phyloP scores from a whole-genome alignment of 345 rosid genomes.

The Passiflora organensis region DNA sequence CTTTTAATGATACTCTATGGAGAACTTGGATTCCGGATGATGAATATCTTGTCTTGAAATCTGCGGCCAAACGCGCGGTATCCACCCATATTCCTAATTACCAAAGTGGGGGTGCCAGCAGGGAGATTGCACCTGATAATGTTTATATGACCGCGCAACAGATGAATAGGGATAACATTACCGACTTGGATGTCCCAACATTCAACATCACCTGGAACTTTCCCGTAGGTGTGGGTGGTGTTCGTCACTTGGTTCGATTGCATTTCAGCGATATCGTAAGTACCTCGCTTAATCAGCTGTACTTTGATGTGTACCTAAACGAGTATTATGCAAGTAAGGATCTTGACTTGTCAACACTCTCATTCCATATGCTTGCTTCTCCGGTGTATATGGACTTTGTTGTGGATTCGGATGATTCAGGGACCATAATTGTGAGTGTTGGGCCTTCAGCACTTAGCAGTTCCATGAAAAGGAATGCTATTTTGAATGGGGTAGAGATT shows the following conservation, averaged over 20 bases:
- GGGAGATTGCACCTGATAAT: constrained; percentile 70
- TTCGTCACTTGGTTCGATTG: constrained; percentile 63
- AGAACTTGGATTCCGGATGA: constrained; percentile 93
- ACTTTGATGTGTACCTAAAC: constrained; percentile 71
- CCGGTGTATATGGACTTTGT: constrained; percentile 72
- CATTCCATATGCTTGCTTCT: constrained; percentile 57
- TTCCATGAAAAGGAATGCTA: constrained; percentile 50
- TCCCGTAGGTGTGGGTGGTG: constrained; percentile 45
- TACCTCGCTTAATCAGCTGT: constrained; percentile 61
- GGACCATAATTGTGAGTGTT: constrained; percentile 53
- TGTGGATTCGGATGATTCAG: constrained; percentile 50
- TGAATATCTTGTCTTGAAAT: constrained; percentile 45
- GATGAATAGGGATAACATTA: constrained; percentile 66
- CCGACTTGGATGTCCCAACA: constrained; percentile 20
- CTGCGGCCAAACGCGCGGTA: constrained; percentile 59
- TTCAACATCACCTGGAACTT: constrained; percentile 82
- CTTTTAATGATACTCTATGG: constrained; percentile 90
- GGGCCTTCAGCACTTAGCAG: constrained; percentile 83
- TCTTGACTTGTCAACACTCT: constrained; percentile 71
- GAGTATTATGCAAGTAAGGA: constrained; percentile 53
- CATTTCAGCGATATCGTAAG: constrained; percentile 95
- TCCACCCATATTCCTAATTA: constrained; percentile 58
- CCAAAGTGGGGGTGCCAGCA: constrained; percentile 59
- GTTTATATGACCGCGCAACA: constrained; percentile 90
- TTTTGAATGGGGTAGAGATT: constrained; percentile 84